Percentiles rank a stretch among this genome's conserved stretches.
phyloP scores from a whole-genome alignment of 768 basidiomycete species.

The Tricholoma sp. region DNA sequence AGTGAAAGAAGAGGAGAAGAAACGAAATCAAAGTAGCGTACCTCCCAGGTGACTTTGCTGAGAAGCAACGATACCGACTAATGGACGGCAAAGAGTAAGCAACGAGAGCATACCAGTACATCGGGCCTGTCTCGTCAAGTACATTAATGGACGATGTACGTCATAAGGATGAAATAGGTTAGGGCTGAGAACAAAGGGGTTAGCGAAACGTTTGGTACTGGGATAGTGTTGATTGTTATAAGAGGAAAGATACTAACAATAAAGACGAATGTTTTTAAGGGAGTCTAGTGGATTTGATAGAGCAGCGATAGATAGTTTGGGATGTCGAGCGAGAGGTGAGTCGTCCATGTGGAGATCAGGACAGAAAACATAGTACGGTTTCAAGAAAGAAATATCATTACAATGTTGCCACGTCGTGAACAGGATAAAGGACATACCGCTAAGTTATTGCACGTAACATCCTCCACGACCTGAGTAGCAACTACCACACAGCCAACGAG shows the following conservation, averaged over 20 bases:
- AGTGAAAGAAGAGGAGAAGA: too few species aligned
- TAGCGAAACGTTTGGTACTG: too few species aligned
- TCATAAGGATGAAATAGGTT: constrained; percentile 69
- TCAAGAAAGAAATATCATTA: not conserved
- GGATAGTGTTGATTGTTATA: too few species aligned
- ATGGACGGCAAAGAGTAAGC: constrained; percentile 70
- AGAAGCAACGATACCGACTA: constrained; percentile 85
- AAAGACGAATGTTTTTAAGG: constrained; percentile 63
- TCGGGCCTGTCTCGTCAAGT: constrained; percentile 74
- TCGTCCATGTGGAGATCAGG: constrained; percentile 63
- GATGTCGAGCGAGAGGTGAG: constrained; percentile 86
- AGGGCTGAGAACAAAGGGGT: constrained; percentile 29
- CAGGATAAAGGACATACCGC: constrained; percentile 41
- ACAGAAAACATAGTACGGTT: constrained; percentile 65
- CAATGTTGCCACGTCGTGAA: constrained; percentile 1
- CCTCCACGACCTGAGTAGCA: constrained; percentile 89
- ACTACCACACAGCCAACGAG: constrained; percentile 75
- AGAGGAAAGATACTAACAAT: constrained; percentile 65
- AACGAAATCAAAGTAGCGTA: constrained; percentile 22
- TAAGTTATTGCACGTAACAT: constrained; percentile 70
- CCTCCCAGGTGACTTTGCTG: constrained; percentile 68
- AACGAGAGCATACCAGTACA: constrained; percentile 72
- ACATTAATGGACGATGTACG: constrained; percentile 72
- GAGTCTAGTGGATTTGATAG: constrained; percentile 49
- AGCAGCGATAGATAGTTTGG: constrained; percentile 44